Conservation (phyloP, 2,329 filamentous ascomycete genomes). For the Clathrospora elynae region DNA sequence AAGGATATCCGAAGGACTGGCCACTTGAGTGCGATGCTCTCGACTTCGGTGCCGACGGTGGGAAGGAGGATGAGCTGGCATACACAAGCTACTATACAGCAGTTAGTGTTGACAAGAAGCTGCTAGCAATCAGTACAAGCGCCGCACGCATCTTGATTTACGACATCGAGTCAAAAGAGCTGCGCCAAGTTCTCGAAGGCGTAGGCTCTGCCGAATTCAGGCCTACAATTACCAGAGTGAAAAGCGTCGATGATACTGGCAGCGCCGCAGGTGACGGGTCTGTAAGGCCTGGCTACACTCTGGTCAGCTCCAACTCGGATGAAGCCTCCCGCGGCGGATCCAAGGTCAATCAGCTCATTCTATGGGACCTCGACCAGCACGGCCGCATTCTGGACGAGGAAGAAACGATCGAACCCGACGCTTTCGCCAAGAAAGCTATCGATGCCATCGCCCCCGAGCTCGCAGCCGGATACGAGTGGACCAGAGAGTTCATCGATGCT, state of each 20-base stretch:
- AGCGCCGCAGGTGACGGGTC: neutral
- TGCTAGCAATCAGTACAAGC: constrained; percentile 30
- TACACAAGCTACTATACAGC: constrained; percentile 17
- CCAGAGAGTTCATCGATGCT: constrained; percentile 26
- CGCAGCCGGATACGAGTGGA: constrained; percentile 34
- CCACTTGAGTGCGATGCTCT: constrained; percentile 12
- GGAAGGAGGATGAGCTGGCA: neutral
- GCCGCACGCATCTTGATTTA: constrained; percentile 25
- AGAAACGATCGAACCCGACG: constrained; percentile 30
- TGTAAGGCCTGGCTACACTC: constrained; percentile 25
- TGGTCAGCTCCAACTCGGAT: constrained; percentile 23
- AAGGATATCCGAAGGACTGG: constrained; percentile 27
- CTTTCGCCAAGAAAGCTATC: constrained; percentile 33
- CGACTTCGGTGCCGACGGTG: constrained; percentile 15
- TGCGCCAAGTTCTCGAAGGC: constrained; percentile 34
- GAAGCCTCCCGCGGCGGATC: neutral
- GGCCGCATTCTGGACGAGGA: constrained; percentile 36
- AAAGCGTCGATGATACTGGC: neutral
- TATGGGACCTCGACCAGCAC: constrained; percentile 38
- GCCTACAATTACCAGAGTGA: constrained; percentile 3
- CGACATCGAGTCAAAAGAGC: constrained; percentile 27
- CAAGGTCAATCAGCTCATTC: constrained; percentile 18
- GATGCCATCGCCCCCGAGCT: constrained; percentile 34
- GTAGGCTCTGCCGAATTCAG: constrained; percentile 23
- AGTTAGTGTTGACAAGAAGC: constrained; percentile 28